A percentile compares a stretch with the other conserved stretches of the same genome.
Conservation (phyloP, 345 rosid species). For the Melastoma malabathricum region DNA sequence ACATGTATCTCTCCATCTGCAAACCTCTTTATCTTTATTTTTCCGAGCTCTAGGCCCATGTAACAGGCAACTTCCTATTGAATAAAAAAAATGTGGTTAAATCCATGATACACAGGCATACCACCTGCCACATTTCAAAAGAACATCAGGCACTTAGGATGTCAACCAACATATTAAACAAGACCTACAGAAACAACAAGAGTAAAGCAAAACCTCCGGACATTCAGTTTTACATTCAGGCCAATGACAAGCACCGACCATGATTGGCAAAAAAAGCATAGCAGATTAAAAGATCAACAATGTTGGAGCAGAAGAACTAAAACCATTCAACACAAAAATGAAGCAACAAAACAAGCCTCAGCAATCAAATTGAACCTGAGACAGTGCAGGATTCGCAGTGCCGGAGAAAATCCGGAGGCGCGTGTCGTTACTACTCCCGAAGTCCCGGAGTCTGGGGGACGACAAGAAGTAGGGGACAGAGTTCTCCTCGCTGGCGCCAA, state of each 20-base stretch:
- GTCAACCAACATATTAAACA: no score
- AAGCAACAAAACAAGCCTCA: no score
- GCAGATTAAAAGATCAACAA: no score
- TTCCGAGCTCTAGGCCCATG: slow-evolving; percentile 92
- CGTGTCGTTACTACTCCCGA: slow-evolving; percentile 33
- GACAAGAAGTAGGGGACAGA: slow-evolving; percentile 24
- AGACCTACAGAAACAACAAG: no score
- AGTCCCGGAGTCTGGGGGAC: slow-evolving; percentile 22
- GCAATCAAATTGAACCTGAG: slow-evolving; percentile 38
- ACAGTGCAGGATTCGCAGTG: slow-evolving; percentile 81
- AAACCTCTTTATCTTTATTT: slow-evolving; percentile 79
- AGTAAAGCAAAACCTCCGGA: no score
- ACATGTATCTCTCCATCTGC: slow-evolving; percentile 97
- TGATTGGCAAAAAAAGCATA: no score
- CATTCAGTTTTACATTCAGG: no score
- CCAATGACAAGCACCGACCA: no score
- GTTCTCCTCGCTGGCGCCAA: slow-evolving; percentile 6
- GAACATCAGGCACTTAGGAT: no score
- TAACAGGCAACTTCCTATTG: slow-evolving; percentile 77
- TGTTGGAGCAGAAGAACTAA: no score
- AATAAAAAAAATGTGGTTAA: slow-evolving; percentile 1
- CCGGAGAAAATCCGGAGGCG: slow-evolving; percentile 84
- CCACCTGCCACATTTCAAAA: background rate
- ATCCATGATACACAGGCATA: background rate
- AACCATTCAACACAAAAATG: no score